Conservation (phyloP, 768 basidiomycete species). For the Leucocoprinus sp. region DNA sequence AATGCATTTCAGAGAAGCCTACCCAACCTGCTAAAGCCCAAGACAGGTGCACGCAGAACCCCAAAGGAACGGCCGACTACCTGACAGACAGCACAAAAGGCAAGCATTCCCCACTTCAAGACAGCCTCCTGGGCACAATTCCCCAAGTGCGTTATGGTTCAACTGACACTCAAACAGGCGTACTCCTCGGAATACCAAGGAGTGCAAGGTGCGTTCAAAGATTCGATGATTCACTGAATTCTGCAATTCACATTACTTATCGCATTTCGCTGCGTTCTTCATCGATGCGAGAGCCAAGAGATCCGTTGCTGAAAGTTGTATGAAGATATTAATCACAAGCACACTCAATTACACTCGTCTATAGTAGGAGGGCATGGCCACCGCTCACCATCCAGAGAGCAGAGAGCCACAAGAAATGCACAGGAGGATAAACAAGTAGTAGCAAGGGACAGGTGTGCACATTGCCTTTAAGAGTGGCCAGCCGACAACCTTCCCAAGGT, state of each 20-base stretch:
- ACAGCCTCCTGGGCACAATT: constrained; percentile 23
- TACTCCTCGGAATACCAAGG: constrained; percentile 68
- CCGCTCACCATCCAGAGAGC: not conserved
- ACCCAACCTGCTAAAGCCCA: too few species aligned
- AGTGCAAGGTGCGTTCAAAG: constrained; percentile 78
- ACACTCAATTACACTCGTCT: not conserved
- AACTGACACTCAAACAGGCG: constrained; percentile 72
- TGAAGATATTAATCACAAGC: constrained; percentile 8
- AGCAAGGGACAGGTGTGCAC: constrained; percentile 30
- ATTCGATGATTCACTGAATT: constrained; percentile 79
- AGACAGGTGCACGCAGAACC: too few species aligned
- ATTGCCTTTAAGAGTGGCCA: constrained; percentile 23
- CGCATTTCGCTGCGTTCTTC: constrained; percentile 76
- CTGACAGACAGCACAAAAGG: too few species aligned
- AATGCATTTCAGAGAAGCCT: constrained; percentile 40
- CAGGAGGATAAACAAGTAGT: constrained; percentile 35
- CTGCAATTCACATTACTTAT: constrained; percentile 81
- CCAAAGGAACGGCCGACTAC: too few species aligned
- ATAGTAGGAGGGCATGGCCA: too few species aligned
- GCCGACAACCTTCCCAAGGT: constrained; percentile 25
- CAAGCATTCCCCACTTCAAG: constrained; percentile 42
- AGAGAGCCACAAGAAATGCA: constrained; percentile 34
- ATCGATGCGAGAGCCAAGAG: constrained; percentile 76
- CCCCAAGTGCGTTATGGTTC: constrained; percentile 36
- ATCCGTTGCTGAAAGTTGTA: constrained; percentile 50